phyloP scores from a whole-genome alignment of 176 grass and related monocot genomes.

The Rhynchospora pubera region DNA sequence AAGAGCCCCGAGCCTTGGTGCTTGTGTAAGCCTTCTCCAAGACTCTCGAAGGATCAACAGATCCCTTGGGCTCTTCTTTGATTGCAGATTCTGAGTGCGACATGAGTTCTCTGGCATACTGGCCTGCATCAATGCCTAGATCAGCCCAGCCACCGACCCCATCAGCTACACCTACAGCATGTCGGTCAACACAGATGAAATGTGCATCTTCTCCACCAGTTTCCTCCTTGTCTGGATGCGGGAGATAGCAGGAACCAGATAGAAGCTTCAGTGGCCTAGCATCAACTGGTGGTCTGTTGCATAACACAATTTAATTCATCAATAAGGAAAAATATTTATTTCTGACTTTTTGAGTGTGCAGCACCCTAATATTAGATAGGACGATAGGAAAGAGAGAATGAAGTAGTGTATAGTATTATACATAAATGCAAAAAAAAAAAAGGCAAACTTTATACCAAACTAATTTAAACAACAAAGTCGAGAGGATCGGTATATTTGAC shows the following conservation, averaged over 20 bases:
- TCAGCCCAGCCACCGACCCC: slow-evolving; percentile 98
- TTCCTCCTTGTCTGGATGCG: slow-evolving; percentile 90
- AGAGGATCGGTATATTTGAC: not conserved
- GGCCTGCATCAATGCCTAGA: slow-evolving; percentile 71
- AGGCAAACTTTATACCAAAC: not conserved
- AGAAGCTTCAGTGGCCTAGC: slow-evolving; percentile 48
- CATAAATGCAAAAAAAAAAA: not conserved
- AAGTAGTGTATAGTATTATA: not conserved
- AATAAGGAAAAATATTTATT: not conserved
- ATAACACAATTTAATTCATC: not conserved
- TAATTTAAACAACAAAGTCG: not conserved
- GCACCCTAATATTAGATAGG: not conserved
- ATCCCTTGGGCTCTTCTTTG: slow-evolving; percentile 63
- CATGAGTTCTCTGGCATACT: slow-evolving; percentile 91
- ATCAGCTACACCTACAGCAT: slow-evolving; percentile 89
- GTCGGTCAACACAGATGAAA: slow-evolving; percentile 71
- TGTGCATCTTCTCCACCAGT: slow-evolving; percentile 97
- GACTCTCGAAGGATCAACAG: slow-evolving; percentile 77
- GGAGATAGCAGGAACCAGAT: slow-evolving; percentile 89
- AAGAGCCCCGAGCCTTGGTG: slow-evolving; percentile 86
- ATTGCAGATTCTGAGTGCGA: slow-evolving; percentile 64
- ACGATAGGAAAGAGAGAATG: not conserved
- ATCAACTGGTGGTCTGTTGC: slow-evolving; percentile 42
- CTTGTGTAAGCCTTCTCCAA: slow-evolving; percentile 77
- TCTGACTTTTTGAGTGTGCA: not conserved